Base-by-base conservation (phyloP, 208 protist genomes). In the Leishmania gerbilli region DNA sequence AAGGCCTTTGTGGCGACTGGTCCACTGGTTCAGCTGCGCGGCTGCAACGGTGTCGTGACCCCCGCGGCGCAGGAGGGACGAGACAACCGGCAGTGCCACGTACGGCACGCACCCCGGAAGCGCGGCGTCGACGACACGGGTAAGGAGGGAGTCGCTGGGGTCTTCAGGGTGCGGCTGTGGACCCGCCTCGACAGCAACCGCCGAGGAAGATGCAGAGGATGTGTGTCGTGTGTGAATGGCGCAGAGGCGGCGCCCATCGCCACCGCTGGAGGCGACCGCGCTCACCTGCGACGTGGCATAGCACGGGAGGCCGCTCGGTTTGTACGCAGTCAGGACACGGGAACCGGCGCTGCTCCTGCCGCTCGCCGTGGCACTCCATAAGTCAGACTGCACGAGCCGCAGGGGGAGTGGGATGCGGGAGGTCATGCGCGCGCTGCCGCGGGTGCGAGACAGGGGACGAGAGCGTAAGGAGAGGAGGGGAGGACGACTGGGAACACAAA, bases 301-400 rank as follows among this genome's bases (percentile, higher is more conserved):
- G 76, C 89, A 91, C 11, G 89, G 90, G 19, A 96, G 82, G 8
- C 92, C 92, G 75, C 76, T 83, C 0, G 92, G 92, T 62, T 96
- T 96, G 83, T 94, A 93, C 1, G 87, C 80, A 7, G 91, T 86
- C 71, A 93, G 51, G 42, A 89, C 77, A 5, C 37, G 65, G n/a
- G 53, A 37, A 7, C 51, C 17, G 56, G 76, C 1, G 71, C 19
- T 0, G 76, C 45, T 31, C 40, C 37, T 19, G 74, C 53, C 53
- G 31, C 7, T 64, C 51, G 19, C 17, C 27, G 15, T 77, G 31
- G 67, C 51, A 21, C n/a, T 34, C 45, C 51, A 55, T 42, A 47
- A 77, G 2, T 86, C 83, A 8, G 84, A 87, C 71, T 90, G 87
- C 67, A 95, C 71, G 1, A 92, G 76, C 0, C 92, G 90, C 45